Base-by-base conservation (phyloP, 164 flowering plant genomes). In the Aristolochia fimbriata region DNA sequence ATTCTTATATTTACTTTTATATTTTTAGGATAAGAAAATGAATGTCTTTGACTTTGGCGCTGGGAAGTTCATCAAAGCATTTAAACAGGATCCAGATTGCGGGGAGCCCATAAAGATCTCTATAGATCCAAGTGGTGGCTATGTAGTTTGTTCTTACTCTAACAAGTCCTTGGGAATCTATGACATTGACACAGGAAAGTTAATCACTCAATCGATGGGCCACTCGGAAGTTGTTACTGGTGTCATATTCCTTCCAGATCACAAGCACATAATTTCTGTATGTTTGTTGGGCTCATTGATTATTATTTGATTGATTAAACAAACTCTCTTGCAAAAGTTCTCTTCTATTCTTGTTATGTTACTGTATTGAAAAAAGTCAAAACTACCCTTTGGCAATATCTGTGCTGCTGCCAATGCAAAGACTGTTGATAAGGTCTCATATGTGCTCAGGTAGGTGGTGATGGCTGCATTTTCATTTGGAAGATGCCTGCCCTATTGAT, bases 381-480 rank as follows among this genome's bases (percentile, higher is more conserved):
- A 5, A 27, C 5, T 27, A 27, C 30, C 30, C 30, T 27, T 27
- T 27, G 30, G 3, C 30, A n/a, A 27, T 27, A 5, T 27, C 30
- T 27, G 5, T 27, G 30, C 30, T 27, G 13, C 30, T 27, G 30
- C 30, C 57, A 23, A 27, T 3, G 24, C 2, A 0, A 27, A 5
- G 30, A 2, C 3, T 27, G 30, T 27, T 27, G 30, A 27, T 15
- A 22, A n/a, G n/a, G 22, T 54, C 8, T 30, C 24, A n/a, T 25
- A 13, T 22, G 14, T 3, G 57, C 65, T 59, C 72, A 87, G 90
- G 89, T 81, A 47, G 82, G 76, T 61, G 86, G 84, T 62, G 88
- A 85, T 68, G 78, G 91, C 51, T 85, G 89, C 76, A 82, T 87
- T 52, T 85, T 87, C 67, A 68, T 87, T 15, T 87, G 91, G 95